Conservation (phyloP, 306 rosid genomes). For the Rubus idaeus region DNA sequence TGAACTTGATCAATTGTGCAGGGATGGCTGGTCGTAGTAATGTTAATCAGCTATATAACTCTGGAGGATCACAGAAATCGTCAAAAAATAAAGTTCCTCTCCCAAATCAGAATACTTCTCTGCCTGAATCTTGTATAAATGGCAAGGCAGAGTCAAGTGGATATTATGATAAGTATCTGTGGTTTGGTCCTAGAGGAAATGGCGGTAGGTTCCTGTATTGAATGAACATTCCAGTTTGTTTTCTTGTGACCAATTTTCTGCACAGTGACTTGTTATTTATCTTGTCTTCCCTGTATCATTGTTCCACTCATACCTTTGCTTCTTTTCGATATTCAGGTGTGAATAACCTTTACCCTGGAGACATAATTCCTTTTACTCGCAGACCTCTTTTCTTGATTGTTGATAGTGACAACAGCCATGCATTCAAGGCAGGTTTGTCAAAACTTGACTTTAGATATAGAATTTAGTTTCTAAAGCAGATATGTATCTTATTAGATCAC, state of each 20-base stretch:
- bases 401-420: slow-evolving; percentile 97
- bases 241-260: background rate
- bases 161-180: slow-evolving; percentile 62
- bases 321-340: slow-evolving; percentile 55
- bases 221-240: slow-evolving; percentile 6
- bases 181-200: slow-evolving; percentile 92
- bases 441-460: slow-evolving; percentile 52
- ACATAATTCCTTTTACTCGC: slow-evolving; percentile 91
- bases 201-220: slow-evolving; percentile 56
- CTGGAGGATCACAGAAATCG: slow-evolving; percentile 60
- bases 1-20: slow-evolving; percentile 48
- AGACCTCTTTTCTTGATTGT: slow-evolving; percentile 92
- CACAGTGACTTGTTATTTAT: background rate
- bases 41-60: slow-evolving; percentile 47
- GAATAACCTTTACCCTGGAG: slow-evolving; percentile 87
- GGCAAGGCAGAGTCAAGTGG: slow-evolving; percentile 59
- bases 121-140: slow-evolving; percentile 51
- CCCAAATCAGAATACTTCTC: slow-evolving; percentile 46
- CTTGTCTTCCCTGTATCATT: slow-evolving; percentile 14
- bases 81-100: slow-evolving; percentile 60
- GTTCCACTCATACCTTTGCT: slow-evolving; percentile 25
- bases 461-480: slow-evolving; percentile 25
- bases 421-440: slow-evolving; percentile 99
- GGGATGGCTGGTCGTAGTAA: slow-evolving; percentile 63
- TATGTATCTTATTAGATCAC: background rate